phyloP scores from a whole-genome alignment of 116 monocot genomes.

The Trichopus zeylanicus region DNA sequence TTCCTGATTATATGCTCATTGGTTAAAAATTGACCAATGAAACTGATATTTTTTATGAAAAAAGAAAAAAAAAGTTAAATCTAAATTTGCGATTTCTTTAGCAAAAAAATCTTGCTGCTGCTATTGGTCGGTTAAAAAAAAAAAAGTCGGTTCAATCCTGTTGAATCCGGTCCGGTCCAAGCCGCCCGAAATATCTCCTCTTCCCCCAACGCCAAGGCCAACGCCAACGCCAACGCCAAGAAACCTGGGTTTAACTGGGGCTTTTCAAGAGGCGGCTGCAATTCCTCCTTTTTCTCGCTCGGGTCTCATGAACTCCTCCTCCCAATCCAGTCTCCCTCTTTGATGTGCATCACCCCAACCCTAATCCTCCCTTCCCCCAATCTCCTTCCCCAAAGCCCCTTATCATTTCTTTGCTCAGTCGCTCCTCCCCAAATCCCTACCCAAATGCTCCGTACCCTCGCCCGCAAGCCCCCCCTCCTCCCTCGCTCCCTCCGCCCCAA shows the following conservation, averaged over 20 bases:
- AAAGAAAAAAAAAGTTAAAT: too few species aligned
- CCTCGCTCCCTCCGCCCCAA: neutral
- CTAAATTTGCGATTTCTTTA: too few species aligned
- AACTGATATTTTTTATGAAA: too few species aligned
- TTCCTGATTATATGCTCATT: too few species aligned
- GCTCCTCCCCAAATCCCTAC: neutral
- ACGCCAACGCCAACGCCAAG: too few species aligned
- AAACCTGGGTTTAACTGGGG: slow-evolving; percentile 5
- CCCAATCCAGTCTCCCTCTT: neutral
- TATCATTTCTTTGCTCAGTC: neutral
- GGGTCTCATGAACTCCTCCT: neutral
- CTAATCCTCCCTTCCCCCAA: neutral
- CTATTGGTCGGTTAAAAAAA: too few species aligned
- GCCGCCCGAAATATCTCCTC: neutral
- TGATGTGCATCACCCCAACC: slow-evolving; percentile 6
- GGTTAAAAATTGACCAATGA: too few species aligned
- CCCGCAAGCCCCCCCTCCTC: neutral
- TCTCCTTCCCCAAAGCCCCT: neutral
- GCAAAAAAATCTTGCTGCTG: too few species aligned
- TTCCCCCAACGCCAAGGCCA: neutral
- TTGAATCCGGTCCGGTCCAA: neutral
- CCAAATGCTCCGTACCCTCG: neutral
- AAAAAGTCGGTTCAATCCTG: neutral
- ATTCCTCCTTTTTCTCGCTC: neutral
- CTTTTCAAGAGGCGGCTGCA: slow-evolving; percentile 3